Base-by-base conservation (phyloP, 441 rosid genomes). In the Dalechampia spathulata region DNA sequence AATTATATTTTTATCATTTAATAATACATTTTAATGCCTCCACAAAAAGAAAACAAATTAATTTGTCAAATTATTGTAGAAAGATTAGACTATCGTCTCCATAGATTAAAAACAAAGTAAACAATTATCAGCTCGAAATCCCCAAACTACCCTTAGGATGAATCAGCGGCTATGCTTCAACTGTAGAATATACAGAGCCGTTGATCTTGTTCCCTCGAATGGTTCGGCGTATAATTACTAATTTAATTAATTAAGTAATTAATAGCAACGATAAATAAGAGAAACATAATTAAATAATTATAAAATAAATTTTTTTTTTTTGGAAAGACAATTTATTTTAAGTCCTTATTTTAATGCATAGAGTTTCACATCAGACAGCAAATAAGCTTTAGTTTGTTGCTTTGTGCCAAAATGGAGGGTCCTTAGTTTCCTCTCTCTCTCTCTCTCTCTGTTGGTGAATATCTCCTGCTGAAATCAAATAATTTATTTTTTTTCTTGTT, bases 401-500 rank as follows among this genome's bases (percentile, higher is more conserved):
- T 76, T 62, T 60, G 63, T 75, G 76, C 62, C 72, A 63, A 78
- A n/a, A 76, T 80, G 92, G 84, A 82, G 86, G 86, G 80, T 78
- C 83, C 86, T 68, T 82, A 80, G 76, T 55, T 52, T 44, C 43
- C 60, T 62, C 67, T 19, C 41, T 41, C 64, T 48, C 58, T 36
- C 10, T 36, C 52, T 37, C 37, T 28, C 26, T 36, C 40, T 27
- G 47, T 53, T 21, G 26, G 48, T 21, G 2, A 36, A 5, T 36
- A 6, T 41, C 20, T 23, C 34, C 34, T 4, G 5, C 34, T 3
- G 8, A 30, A 4, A 3, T 30, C 4, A 30, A 30, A 30, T 30
- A 30, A 30, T 30, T 8, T 8, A 30, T 3, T 30, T 30, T 30
- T n/a, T n/a, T n/a, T n/a, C n/a, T n/a, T n/a, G n/a, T n/a, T n/a